Conservation (phyloP, 1,139 yeast species). For the Geotrichum cucujoidarum region DNA sequence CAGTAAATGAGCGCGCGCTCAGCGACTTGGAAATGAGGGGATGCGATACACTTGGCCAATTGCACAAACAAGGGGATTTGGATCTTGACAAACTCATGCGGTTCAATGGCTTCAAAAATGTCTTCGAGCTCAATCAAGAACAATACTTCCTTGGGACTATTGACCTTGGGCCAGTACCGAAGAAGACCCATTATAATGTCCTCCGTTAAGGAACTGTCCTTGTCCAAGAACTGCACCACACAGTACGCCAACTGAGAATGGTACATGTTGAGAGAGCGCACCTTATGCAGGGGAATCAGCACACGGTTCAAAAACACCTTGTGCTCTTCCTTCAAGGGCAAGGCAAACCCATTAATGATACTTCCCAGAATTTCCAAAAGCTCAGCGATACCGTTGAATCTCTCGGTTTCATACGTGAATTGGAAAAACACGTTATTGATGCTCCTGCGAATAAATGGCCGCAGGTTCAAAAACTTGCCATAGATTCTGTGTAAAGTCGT, state of each 20-base stretch:
- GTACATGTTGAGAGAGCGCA: slow-evolving; percentile 76
- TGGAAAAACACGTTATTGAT: slow-evolving; percentile 89
- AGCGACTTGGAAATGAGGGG: slow-evolving; percentile 95
- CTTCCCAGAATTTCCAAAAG: slow-evolving; percentile 90
- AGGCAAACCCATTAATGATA: slow-evolving; percentile 94
- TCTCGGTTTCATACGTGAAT: slow-evolving; percentile 89
- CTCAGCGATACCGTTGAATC: slow-evolving; percentile 95
- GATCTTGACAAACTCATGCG: slow-evolving; percentile 82
- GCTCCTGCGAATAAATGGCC: slow-evolving; percentile 87
- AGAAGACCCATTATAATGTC: slow-evolving; percentile 90
- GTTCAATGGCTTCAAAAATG: slow-evolving; percentile 93
- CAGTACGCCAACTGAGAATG: slow-evolving; percentile 98
- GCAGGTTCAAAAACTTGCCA: slow-evolving; percentile 85
- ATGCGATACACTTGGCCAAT: slow-evolving; percentile 85
- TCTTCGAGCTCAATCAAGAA: slow-evolving; percentile 94
- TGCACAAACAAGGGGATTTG: slow-evolving; percentile 94
- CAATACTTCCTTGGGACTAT: slow-evolving; percentile 93
- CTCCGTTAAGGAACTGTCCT: slow-evolving; percentile 86
- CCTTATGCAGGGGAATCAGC: slow-evolving; percentile 90
- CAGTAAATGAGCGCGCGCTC: slow-evolving; percentile 92
- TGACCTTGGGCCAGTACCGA: slow-evolving; percentile 95
- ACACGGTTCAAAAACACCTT: slow-evolving; percentile 83
- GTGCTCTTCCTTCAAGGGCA: slow-evolving; percentile 95
- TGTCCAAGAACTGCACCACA: slow-evolving; percentile 91
- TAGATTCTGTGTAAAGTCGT: slow-evolving; percentile 93